Conservation (phyloP, 495 filamentous ascomycete species). For the Penicillium herquei region DNA sequence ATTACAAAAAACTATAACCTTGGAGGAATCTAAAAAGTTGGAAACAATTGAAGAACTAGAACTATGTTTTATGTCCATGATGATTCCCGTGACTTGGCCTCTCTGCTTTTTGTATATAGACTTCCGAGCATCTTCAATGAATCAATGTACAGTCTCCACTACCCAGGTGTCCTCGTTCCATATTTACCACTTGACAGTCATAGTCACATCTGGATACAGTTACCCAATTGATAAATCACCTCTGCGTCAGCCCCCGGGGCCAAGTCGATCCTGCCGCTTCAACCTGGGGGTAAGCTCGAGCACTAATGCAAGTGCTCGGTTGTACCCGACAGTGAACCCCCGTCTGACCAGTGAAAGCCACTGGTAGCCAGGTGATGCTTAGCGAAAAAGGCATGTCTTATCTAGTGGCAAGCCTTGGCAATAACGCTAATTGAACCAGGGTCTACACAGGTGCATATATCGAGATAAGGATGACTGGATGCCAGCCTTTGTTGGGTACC, state of each 20-base stretch:
- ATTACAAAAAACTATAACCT: neutral
- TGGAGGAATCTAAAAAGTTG: neutral
- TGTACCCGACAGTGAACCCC: neutral
- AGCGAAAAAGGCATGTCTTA: neutral
- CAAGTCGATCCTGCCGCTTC: neutral
- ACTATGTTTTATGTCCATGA: neutral
- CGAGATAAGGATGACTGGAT: neutral
- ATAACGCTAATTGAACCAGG: neutral
- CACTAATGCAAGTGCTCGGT: neutral
- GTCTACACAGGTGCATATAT: neutral
- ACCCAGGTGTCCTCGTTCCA: neutral
- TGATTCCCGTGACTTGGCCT: neutral
- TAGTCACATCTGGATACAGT: neutral
- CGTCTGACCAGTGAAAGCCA: neutral
- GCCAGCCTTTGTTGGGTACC: neutral
- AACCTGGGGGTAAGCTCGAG: neutral
- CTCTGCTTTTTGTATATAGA: neutral
- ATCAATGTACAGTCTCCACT: neutral
- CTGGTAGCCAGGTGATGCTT: neutral
- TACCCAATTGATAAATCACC: neutral
- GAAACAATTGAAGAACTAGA: neutral
- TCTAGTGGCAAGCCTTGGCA: neutral
- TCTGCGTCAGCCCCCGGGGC: neutral
- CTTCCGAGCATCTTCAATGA: neutral
- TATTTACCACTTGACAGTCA: neutral